Percentiles rank a stretch among this genome's conserved stretches.
These are phyloP conservation scores for Leonotis leonurus DNA, from an alignment of 257 asterid genomes.

Conservation along the genomic window DNA sequence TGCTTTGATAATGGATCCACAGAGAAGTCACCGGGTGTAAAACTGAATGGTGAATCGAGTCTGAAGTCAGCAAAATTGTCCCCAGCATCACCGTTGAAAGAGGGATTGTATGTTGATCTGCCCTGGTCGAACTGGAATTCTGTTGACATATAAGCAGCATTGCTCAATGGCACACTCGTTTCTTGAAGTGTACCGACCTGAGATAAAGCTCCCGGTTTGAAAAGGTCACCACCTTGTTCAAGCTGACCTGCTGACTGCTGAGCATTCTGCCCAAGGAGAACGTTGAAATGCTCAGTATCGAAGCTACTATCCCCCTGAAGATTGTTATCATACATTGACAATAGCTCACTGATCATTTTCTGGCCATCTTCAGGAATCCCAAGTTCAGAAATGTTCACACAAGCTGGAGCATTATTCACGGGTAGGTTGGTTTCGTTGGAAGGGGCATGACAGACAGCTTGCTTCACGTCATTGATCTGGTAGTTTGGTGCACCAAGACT, in stretches of 20 bases:
- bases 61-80: slow-evolving; percentile 29
- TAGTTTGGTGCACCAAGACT: slow-evolving; percentile 14
- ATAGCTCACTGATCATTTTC: slow-evolving; percentile 39
- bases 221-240: slow-evolving; percentile 19
- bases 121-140: slow-evolving; percentile 30
- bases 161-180: slow-evolving; percentile 17
- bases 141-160: slow-evolving; percentile 17
- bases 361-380: slow-evolving; percentile 48
- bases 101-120: slow-evolving; percentile 20
- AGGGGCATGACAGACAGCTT: slow-evolving; percentile 17
- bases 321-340: slow-evolving; percentile 35
- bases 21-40: slow-evolving; percentile 27
- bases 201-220: slow-evolving; percentile 19
- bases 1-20: slow-evolving; percentile 30
- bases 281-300: slow-evolving; percentile 17
- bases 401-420: slow-evolving; percentile 1
- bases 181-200: slow-evolving; percentile 25
- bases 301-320: slow-evolving; percentile 18
- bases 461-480: slow-evolving; percentile 22
- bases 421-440: slow-evolving; percentile 2
- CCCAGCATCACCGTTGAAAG: slow-evolving; percentile 19
- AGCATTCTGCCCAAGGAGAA: slow-evolving; percentile 14
- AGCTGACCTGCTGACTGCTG: slow-evolving; percentile 24
- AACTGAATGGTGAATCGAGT: slow-evolving; percentile 34
- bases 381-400: slow-evolving; percentile 26